A percentile compares a stretch with the other conserved stretches of the same genome.
These are phyloP conservation scores for Claviceps fusiformis DNA, from an alignment of 2,329 filamentous ascomycete genomes.

Conservation along the genomic window DNA sequence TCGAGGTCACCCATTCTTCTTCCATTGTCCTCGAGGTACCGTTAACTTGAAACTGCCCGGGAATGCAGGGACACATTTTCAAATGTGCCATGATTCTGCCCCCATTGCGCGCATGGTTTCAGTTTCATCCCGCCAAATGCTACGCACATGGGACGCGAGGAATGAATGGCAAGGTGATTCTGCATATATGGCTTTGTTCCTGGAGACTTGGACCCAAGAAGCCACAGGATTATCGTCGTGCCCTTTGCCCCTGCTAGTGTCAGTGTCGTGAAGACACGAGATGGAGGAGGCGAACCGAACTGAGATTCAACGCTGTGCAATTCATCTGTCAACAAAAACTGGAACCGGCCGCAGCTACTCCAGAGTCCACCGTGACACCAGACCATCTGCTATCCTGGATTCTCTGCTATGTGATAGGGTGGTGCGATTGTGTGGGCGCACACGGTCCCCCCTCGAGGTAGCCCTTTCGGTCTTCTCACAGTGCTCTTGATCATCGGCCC, in stretches of 20 bases:
- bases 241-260: background rate
- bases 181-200: background rate
- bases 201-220: too few species aligned
- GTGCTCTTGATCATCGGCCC: background rate
- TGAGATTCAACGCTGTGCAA: background rate
- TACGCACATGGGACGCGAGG: background rate
- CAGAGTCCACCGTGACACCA: background rate
- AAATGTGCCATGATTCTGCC: background rate
- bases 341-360: background rate
- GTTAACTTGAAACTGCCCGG: background rate
- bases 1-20: background rate
- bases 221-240: background rate
- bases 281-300: background rate
- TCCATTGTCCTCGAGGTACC: background rate
- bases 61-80: background rate
- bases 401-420: background rate
- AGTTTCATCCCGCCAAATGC: conserved; percentile 1
- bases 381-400: background rate
- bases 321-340: background rate
- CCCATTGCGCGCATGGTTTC: background rate
- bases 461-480: background rate
- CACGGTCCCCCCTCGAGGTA: background rate
- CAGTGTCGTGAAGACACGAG: background rate
- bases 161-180: background rate
- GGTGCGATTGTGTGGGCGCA: background rate